Percentiles rank a stretch among this genome's conserved stretches.
These are phyloP conservation scores for Fusarium pininemorale DNA, from an alignment of 2,329 filamentous ascomycete genomes.

Conservation along the genomic window DNA sequence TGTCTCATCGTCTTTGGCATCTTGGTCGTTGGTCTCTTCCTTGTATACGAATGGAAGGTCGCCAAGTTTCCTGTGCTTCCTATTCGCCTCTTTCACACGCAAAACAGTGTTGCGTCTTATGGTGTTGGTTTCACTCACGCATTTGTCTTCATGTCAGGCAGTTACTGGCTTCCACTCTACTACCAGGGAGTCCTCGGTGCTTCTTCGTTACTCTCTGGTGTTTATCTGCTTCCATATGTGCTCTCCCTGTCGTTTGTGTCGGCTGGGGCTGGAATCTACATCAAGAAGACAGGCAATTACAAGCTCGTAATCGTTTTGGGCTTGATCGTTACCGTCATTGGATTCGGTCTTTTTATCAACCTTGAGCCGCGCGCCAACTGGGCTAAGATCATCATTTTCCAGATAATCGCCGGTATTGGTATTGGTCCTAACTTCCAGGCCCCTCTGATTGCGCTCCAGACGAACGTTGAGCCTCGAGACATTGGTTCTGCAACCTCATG, in stretches of 20 bases:
- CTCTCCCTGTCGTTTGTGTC: slow-evolving; percentile 73
- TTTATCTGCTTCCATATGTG: slow-evolving; percentile 77
- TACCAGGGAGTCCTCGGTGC: slow-evolving; percentile 80
- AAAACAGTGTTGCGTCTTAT: slow-evolving; percentile 73
- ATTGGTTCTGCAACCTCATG: slow-evolving; percentile 75
- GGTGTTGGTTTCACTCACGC: slow-evolving; percentile 76
- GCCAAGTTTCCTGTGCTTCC: slow-evolving; percentile 85
- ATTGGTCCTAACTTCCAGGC: slow-evolving; percentile 75
- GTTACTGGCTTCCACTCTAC: slow-evolving; percentile 86
- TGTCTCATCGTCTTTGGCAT: slow-evolving; percentile 81
- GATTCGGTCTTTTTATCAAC: slow-evolving; percentile 71
- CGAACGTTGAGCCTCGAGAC: slow-evolving; percentile 67
- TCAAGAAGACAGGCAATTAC: slow-evolving; percentile 73
- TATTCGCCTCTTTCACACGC: slow-evolving; percentile 71
- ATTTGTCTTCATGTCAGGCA: slow-evolving; percentile 78
- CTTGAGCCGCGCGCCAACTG: slow-evolving; percentile 65
- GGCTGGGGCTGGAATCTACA: slow-evolving; percentile 63
- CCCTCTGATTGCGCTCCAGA: slow-evolving; percentile 74
- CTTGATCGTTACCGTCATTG: slow-evolving; percentile 68
- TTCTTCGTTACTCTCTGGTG: slow-evolving; percentile 74
- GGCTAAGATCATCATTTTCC: slow-evolving; percentile 67
- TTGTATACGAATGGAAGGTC: slow-evolving; percentile 76
- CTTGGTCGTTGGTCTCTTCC: slow-evolving; percentile 70
- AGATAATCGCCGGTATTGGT: slow-evolving; percentile 71
- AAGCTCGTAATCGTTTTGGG: slow-evolving; percentile 67